A percentile compares a stretch with the other conserved stretches of the same genome.
Evolutionary conservation across 2,329 filamentous ascomycete species (phyloP).

Genomic region (Ascochyta koolunga): DNA sequence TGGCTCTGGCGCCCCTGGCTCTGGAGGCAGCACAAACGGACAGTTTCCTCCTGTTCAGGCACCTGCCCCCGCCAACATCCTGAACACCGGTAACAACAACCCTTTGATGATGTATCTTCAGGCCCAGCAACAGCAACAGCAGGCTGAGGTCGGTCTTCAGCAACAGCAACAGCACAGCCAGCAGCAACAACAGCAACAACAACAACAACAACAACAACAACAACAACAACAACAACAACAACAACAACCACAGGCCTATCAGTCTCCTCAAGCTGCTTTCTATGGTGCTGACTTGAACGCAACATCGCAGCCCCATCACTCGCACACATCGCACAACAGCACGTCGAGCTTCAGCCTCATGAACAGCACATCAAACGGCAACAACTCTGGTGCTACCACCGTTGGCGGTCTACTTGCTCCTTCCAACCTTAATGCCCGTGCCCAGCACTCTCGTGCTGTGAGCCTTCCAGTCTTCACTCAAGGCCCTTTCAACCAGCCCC

Average conservation of each 20-base stretch:
- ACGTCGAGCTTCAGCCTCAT: conserved; percentile 57
- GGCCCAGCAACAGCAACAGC: conserved; percentile 61
- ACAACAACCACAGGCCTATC: conserved; percentile 63
- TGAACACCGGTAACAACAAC: conserved; percentile 82
- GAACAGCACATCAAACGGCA: conserved; percentile 48
- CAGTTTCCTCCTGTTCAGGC: conserved; percentile 66
- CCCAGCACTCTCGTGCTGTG: conserved; percentile 78
- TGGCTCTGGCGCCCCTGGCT: conserved; percentile 62
- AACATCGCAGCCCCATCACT: conserved; percentile 66
- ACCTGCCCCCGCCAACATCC: conserved; percentile 72
- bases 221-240: conserved; percentile 33
- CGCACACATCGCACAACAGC: conserved; percentile 62
- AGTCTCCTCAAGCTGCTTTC: conserved; percentile 78
- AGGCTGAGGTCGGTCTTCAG: conserved; percentile 46
- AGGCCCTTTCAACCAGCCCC: conserved; percentile 58
- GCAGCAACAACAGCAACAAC: conserved; percentile 35
- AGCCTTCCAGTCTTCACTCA: conserved; percentile 79
- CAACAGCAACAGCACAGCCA: conserved; percentile 36
- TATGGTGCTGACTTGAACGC: conserved; percentile 73
- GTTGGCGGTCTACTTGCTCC: conserved; percentile 80
- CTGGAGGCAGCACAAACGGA: conserved; percentile 60
- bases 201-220: conserved; percentile 43
- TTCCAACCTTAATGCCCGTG: conserved; percentile 63
- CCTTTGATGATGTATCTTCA: conserved; percentile 92
- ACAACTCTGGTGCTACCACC: conserved; percentile 64